These are phyloP conservation scores for Mortierella sp. DNA, from an alignment of 371 early-diverging fungal species.

Conservation along the genomic window DNA sequence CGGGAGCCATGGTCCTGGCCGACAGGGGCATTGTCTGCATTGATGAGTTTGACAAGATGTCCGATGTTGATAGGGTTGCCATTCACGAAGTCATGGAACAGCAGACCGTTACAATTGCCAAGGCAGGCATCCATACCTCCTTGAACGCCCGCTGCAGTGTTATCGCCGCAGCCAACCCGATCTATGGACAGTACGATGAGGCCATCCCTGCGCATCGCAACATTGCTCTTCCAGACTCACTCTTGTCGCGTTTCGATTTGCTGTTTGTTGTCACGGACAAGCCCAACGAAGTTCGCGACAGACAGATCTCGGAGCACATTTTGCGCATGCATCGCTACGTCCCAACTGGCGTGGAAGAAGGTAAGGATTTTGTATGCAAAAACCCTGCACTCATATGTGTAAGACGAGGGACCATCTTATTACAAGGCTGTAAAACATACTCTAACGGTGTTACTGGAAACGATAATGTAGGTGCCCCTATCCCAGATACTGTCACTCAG, in stretches of 20 bases:
- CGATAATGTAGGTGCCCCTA: slow-evolving; percentile 65
- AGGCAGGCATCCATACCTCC: slow-evolving; percentile 99
- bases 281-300: slow-evolving; percentile 85
- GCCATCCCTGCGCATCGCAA: slow-evolving; percentile 91
- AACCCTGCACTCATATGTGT: not conserved
- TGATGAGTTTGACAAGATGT: slow-evolving; percentile 99
- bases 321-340: slow-evolving; percentile 93
- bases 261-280: slow-evolving; percentile 97
- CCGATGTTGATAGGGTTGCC: slow-evolving; percentile 97
- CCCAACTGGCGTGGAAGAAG: slow-evolving; percentile 89
- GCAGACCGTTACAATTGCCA: slow-evolving; percentile 97
- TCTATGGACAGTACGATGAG: slow-evolving; percentile 91
- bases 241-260: slow-evolving; percentile 99
- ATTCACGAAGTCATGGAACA: slow-evolving; percentile 99
- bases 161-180: slow-evolving; percentile 99
- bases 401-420: too few relatives aligned
- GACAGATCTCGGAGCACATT: slow-evolving; percentile 92
- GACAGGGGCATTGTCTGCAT: slow-evolving; percentile 99
- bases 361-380: slow-evolving; percentile 33
- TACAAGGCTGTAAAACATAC: too few relatives aligned
- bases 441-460: too few relatives aligned
- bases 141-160: slow-evolving; percentile 99
- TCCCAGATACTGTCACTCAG: slow-evolving; percentile 70
- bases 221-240: slow-evolving; percentile 97
- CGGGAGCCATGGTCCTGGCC: slow-evolving; percentile 99